These are phyloP conservation scores for Mycena kentingensis DNA, from an alignment of 768 basidiomycete genomes.

Conservation along the genomic window DNA sequence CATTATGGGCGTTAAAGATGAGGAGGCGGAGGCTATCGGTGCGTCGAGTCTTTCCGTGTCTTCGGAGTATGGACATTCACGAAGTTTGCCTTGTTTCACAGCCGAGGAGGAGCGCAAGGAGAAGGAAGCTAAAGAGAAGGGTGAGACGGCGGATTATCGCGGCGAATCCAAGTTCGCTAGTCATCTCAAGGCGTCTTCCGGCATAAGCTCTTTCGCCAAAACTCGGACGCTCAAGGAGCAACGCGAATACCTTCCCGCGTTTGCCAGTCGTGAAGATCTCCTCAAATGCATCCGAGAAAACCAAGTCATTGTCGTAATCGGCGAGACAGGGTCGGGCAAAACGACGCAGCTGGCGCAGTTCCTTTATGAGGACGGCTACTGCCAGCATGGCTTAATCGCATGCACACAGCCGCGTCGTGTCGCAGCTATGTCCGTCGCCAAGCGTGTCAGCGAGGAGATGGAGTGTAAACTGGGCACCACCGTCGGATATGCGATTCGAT, in stretches of 20 bases:
- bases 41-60: conserved; percentile 37
- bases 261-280: conserved; percentile 93
- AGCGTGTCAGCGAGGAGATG: conserved; percentile 99
- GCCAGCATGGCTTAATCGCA: conserved; percentile 84
- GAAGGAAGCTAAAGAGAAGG: conserved; percentile 51
- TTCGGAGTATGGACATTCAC: conserved; percentile 79
- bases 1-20: conserved; percentile 95
- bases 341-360: conserved; percentile 96
- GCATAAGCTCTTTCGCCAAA: conserved; percentile 80
- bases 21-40: conserved; percentile 92
- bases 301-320: conserved; percentile 95
- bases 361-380: conserved; percentile 96
- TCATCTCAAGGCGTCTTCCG: conserved; percentile 80
- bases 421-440: conserved; percentile 99
- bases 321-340: conserved; percentile 99
- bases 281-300: conserved; percentile 89
- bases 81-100: conserved; percentile 53
- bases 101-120: conserved; percentile 56
- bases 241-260: conserved; percentile 94
- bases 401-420: conserved; percentile 99
- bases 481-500: conserved; percentile 97
- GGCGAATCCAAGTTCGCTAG: conserved; percentile 97
- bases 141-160: conserved; percentile 72
- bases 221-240: conserved; percentile 90
- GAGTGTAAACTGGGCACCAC: conserved; percentile 91